Percentiles rank a stretch among this genome's conserved stretches.
phyloP scores from a whole-genome alignment of 495 filamentous ascomycete species.

The Aspergillus diversus region DNA sequence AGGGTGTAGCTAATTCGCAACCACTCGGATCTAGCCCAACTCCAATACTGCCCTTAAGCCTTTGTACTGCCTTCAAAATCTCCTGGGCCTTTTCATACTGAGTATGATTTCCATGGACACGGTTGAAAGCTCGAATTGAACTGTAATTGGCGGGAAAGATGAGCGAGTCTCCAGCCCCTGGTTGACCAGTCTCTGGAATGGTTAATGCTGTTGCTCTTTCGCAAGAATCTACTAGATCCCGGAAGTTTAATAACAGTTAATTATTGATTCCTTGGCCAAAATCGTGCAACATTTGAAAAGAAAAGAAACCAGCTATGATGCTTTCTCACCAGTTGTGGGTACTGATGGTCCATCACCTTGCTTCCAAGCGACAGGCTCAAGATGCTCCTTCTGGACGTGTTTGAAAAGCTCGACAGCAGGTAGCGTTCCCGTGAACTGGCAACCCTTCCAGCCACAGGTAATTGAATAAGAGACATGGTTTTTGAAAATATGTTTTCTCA shows the following conservation, averaged over 20 bases:
- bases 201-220: slow-evolving; percentile 20
- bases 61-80: slow-evolving; percentile 40
- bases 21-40: slow-evolving; percentile 52
- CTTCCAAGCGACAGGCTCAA: slow-evolving; percentile 63
- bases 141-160: slow-evolving; percentile 40
- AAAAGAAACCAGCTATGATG: slow-evolving; percentile 25
- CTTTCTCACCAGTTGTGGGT: slow-evolving; percentile 50
- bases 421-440: slow-evolving; percentile 24
- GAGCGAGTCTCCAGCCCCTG: slow-evolving; percentile 33
- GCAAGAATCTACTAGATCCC: slow-evolving; percentile 20
- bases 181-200: slow-evolving; percentile 28
- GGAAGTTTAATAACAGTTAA: slow-evolving; percentile 23
- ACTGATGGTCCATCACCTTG: slow-evolving; percentile 66
- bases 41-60: slow-evolving; percentile 52
- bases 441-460: slow-evolving; percentile 41
- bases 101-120: slow-evolving; percentile 41
- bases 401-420: slow-evolving; percentile 51
- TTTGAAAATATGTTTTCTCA: slow-evolving; percentile 68
- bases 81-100: slow-evolving; percentile 43
- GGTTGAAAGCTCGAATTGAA: slow-evolving; percentile 42
- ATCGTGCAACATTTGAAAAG: slow-evolving; percentile 11
- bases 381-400: slow-evolving; percentile 65
- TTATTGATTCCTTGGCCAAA: slow-evolving; percentile 17
- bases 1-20: slow-evolving; percentile 31
- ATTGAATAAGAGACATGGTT: slow-evolving; percentile 47